Evolutionary conservation across 331 rosid genomes (phyloP).

Genomic region (Malus hybrid): DNA sequence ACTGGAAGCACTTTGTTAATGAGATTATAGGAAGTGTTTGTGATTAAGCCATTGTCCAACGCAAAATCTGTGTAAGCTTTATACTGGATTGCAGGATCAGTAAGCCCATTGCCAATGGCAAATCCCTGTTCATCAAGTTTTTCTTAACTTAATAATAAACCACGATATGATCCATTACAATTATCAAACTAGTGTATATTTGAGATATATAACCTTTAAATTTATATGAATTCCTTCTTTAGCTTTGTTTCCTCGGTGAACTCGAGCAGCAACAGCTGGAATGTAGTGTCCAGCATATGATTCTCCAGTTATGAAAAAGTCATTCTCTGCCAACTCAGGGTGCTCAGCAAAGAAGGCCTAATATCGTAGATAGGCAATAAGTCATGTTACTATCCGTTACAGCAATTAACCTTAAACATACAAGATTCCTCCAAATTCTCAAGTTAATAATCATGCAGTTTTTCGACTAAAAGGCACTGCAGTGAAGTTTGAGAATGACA

Average conservation of each 20-base stretch:
- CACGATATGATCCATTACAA: background rate
- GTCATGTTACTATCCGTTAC: background rate
- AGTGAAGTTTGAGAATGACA: background rate
- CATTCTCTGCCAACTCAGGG: constrained; percentile 67
- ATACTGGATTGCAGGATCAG: constrained; percentile 91
- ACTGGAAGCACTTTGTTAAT: constrained; percentile 67
- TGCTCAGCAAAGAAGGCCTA: constrained; percentile 85
- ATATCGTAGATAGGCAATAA: background rate
- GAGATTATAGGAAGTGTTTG: constrained; percentile 46
- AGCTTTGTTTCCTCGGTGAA: constrained; percentile 86
- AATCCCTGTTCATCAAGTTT: constrained; percentile 66
- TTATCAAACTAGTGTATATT: background rate
- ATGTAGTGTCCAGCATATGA: constrained; percentile 98
- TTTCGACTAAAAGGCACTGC: background rate
- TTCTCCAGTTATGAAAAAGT: constrained; percentile 88
- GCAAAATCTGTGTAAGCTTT: constrained; percentile 89
- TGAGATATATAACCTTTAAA: constrained; percentile 47
- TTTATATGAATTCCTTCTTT: constrained; percentile 91
- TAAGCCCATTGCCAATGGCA: constrained; percentile 96
- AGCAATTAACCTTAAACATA: background rate
- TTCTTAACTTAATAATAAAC: constrained; percentile 3
- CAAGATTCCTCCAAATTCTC: background rate
- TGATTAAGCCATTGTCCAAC: constrained; percentile 65
- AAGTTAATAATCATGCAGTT: background rate
- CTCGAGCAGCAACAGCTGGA: constrained; percentile 94